A percentile compares a stretch with the other conserved stretches of the same genome.
phyloP scores from a whole-genome alignment of 352 stramenopile species.

The Pythium dissotocum region DNA sequence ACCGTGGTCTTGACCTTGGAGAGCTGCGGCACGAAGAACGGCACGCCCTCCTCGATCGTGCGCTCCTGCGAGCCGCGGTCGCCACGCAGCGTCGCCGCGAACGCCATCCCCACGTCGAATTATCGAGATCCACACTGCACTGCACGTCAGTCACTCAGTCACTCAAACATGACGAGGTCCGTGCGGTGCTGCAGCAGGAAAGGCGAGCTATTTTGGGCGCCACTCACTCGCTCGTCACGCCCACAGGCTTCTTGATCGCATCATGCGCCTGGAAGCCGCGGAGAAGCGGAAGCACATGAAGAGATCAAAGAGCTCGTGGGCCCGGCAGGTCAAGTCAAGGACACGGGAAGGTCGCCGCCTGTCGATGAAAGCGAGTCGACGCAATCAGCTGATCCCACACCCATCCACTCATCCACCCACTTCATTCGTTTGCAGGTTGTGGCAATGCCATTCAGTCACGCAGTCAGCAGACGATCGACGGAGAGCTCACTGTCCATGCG shows the following conservation, averaged over 20 bases:
- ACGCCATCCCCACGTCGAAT: constrained; percentile 3
- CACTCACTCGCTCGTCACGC: background rate
- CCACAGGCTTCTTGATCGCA: background rate
- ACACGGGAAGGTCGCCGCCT: background rate
- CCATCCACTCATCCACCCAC: background rate
- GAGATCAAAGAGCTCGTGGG: background rate
- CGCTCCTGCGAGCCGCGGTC: constrained; percentile 26
- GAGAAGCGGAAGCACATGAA: background rate
- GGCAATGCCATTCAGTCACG: too few relatives aligned
- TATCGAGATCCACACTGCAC: too few relatives aligned
- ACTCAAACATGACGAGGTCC: background rate
- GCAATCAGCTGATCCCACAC: constrained; percentile 1
- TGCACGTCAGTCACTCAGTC: constrained; percentile 2
- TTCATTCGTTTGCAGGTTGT: background rate
- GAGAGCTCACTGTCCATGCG: background rate
- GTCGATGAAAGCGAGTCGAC: constrained; percentile 11
- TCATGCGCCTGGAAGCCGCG: background rate
- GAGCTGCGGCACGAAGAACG: constrained; percentile 44
- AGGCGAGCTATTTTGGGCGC: background rate
- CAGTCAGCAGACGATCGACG: background rate
- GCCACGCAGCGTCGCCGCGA: constrained; percentile 27
- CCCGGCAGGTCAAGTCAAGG: background rate
- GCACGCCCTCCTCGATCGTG: constrained; percentile 22
- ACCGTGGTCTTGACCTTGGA: constrained; percentile 49
- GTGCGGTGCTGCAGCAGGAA: background rate